A percentile compares a stretch with the other conserved stretches of the same genome.
These are phyloP conservation scores for Pleurotus pulmonarius DNA, from an alignment of 768 basidiomycete species.

Conservation along the genomic window DNA sequence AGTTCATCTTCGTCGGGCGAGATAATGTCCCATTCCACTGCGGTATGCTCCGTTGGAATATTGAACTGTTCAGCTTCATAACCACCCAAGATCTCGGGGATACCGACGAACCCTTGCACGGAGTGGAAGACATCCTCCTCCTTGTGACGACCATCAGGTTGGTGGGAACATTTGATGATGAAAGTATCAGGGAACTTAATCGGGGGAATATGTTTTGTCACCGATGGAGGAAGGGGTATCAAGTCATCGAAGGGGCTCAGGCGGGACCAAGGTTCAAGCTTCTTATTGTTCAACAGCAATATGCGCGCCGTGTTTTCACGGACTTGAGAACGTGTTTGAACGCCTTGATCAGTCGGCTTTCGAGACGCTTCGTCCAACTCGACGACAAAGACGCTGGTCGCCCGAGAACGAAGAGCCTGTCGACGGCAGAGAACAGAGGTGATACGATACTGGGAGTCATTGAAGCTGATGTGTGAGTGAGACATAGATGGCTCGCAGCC, in stretches of 20 bases:
- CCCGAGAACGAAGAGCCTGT: background rate
- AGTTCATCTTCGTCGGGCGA: too few relatives aligned
- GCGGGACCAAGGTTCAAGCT: background rate
- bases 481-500: background rate
- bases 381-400: slow-evolving; percentile 4
- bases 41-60: background rate
- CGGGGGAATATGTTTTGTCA: background rate
- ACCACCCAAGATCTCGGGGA: background rate
- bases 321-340: background rate
- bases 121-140: background rate
- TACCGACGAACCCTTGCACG: background rate
- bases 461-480: slow-evolving; percentile 1
- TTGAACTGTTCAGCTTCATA: background rate
- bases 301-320: background rate
- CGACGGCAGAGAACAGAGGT: slow-evolving; percentile 2
- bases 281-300: background rate
- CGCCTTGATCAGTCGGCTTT: background rate
- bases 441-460: background rate
- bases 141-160: background rate
- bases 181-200: background rate
- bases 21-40: background rate
- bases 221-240: background rate
- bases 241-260: background rate
- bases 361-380: background rate
- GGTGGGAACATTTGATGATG: background rate